A percentile compares a stretch with the other conserved stretches of the same genome.
phyloP scores from a whole-genome alignment of 495 filamentous ascomycete genomes.

The Cetradonia linearis region DNA sequence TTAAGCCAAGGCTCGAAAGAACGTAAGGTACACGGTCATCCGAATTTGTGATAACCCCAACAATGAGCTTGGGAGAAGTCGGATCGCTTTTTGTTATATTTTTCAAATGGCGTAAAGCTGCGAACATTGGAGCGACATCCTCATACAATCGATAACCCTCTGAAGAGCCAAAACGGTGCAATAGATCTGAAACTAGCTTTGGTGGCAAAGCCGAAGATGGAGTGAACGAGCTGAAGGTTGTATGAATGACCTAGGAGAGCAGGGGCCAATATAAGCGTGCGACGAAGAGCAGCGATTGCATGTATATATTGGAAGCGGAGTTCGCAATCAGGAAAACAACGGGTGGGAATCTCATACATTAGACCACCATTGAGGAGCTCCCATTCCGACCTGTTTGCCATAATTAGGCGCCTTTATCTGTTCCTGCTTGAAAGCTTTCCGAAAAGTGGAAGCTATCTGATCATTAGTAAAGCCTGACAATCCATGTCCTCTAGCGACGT shows the following conservation, averaged over 20 bases:
- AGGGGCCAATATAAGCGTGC: neutral
- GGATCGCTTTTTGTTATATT: slow-evolving; percentile 4
- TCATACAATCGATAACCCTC: slow-evolving; percentile 52
- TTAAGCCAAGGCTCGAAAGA: slow-evolving; percentile 50
- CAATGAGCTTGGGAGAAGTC: slow-evolving; percentile 33
- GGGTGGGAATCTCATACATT: slow-evolving; percentile 33
- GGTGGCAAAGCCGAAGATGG: slow-evolving; percentile 32
- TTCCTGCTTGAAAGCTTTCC: slow-evolving; percentile 43
- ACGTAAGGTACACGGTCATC: slow-evolving; percentile 59
- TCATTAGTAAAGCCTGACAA: slow-evolving; percentile 32
- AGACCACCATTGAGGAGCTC: slow-evolving; percentile 58
- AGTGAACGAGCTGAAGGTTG: slow-evolving; percentile 35
- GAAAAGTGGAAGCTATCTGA: slow-evolving; percentile 31
- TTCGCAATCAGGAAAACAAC: neutral
- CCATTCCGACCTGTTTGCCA: slow-evolving; percentile 48
- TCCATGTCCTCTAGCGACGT: slow-evolving; percentile 48
- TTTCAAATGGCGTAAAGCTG: slow-evolving; percentile 29
- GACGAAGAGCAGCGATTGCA: neutral
- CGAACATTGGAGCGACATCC: slow-evolving; percentile 46
- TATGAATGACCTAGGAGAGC: slow-evolving; percentile 32
- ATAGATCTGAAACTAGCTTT: slow-evolving; percentile 42
- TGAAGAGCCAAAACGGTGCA: slow-evolving; percentile 49
- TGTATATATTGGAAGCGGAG: slow-evolving; percentile 20
- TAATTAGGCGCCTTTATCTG: slow-evolving; percentile 52
- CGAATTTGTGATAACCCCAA: slow-evolving; percentile 69